A percentile compares a stretch with the other conserved stretches of the same genome.
phyloP scores from a whole-genome alignment of 2,329 filamentous ascomycete genomes.

The Nannizziopsis barbatae region DNA sequence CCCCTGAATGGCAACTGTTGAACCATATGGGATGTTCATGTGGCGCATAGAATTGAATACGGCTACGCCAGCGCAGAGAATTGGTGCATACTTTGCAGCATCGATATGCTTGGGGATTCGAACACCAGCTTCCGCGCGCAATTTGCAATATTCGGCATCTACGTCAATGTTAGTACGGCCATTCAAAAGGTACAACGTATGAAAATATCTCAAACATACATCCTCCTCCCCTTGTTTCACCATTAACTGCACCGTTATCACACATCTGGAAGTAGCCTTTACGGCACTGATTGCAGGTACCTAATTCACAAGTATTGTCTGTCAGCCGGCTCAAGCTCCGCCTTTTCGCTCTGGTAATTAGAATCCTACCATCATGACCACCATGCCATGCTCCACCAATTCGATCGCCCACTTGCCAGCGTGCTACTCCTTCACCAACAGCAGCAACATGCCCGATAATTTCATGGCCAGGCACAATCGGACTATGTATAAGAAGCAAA shows the following conservation, averaged over 20 bases:
- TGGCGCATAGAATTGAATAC: conserved; percentile 39
- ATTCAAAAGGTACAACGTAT: neutral
- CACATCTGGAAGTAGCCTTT: conserved; percentile 59
- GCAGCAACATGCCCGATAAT: conserved; percentile 27
- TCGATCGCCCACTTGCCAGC: conserved; percentile 30
- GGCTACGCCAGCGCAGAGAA: conserved; percentile 44
- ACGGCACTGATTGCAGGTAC: conserved; percentile 52
- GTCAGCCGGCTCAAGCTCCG: neutral
- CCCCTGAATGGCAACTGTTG: conserved; percentile 42
- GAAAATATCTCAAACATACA: conserved; percentile 32
- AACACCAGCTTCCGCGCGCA: conserved; percentile 33
- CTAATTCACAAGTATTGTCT: conserved; percentile 24
- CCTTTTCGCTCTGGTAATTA: neutral
- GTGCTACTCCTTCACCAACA: conserved; percentile 25
- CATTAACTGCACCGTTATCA: conserved; percentile 51
- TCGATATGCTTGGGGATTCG: conserved; percentile 18
- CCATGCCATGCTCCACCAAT: conserved; percentile 30
- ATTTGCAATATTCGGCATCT: conserved; percentile 32
- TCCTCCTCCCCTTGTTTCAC: conserved; percentile 55
- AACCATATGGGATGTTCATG: conserved; percentile 33
- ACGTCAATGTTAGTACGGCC: conserved; percentile 2
- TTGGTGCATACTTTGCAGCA: conserved; percentile 32
- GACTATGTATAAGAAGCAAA: conserved; percentile 25
- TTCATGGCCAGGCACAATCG: conserved; percentile 29
- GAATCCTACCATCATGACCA: conserved; percentile 31